Evolutionary conservation across 257 asterid genomes (phyloP).

Genomic region (Leptodermis oblonga): DNA sequence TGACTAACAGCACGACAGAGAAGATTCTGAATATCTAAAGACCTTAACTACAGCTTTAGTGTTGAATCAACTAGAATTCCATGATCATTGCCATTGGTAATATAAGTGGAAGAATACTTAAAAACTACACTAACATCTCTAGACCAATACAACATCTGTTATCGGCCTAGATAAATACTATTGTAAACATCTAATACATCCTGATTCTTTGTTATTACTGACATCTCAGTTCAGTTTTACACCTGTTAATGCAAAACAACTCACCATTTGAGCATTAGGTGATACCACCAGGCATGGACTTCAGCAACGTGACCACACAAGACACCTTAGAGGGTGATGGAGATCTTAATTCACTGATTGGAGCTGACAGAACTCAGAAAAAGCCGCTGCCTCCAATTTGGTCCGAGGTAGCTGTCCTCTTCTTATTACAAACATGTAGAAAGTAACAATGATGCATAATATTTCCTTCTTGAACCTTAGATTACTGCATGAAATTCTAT

Average conservation of each 20-base stretch:
- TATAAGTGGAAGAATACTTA: neutral
- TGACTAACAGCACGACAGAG: neutral
- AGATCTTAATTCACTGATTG: conserved; percentile 54
- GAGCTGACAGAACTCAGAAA: conserved; percentile 38
- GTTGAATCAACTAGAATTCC: neutral
- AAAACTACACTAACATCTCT: neutral
- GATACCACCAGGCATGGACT: conserved; percentile 74
- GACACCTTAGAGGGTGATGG: conserved; percentile 41
- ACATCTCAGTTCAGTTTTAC: neutral
- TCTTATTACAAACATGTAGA: neutral
- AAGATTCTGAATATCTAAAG: neutral
- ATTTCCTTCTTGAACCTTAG: neutral
- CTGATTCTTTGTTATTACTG: neutral
- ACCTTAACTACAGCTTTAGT: neutral
- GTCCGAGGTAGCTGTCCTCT: conserved; percentile 50
- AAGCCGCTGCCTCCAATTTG: conserved; percentile 54
- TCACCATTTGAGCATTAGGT: conserved; percentile 34
- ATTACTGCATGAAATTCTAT: neutral
- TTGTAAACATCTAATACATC: neutral
- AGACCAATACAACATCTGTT: neutral
- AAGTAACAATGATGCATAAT: neutral
- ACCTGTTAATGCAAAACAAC: neutral
- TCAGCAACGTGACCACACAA: conserved; percentile 42
- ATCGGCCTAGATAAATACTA: neutral
- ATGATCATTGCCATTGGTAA: neutral